Conservation (phyloP, 2,329 filamentous ascomycete genomes). For the Myriosclerotinia scirpicola region DNA sequence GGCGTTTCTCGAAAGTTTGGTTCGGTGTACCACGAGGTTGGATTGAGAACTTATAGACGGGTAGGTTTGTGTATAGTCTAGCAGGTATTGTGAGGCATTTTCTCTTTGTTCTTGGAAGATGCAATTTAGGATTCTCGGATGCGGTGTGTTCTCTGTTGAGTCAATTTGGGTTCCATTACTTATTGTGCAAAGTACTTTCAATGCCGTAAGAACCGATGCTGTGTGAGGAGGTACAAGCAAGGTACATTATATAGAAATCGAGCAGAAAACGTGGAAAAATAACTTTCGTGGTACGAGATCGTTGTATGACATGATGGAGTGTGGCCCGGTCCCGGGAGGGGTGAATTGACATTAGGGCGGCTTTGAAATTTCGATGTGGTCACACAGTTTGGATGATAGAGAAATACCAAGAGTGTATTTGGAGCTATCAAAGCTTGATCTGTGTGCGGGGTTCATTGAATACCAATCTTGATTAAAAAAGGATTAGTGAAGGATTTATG, state of each 20-base stretch:
- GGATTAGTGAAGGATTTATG: not conserved
- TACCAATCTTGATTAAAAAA: not conserved
- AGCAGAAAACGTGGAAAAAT: slow-evolving; percentile 21
- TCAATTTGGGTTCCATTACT: not conserved
- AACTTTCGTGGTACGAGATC: not conserved
- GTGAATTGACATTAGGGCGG: slow-evolving; percentile 1
- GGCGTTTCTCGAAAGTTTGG: slow-evolving; percentile 6
- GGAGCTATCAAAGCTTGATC: not conserved
- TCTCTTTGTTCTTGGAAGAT: not conserved
- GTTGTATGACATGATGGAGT: slow-evolving; percentile 17
- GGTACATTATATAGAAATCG: slow-evolving; percentile 8
- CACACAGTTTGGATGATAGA: not conserved
- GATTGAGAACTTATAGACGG: not conserved
- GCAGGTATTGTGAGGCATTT: slow-evolving; percentile 16
- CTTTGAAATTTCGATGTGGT: not conserved
- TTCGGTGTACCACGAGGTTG: slow-evolving; percentile 16
- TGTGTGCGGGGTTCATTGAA: not conserved
- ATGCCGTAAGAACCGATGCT: slow-evolving; percentile 4
- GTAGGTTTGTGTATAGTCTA: not conserved
- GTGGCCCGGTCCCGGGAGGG: not conserved
- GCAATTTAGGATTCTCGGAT: not conserved
- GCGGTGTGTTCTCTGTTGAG: not conserved
- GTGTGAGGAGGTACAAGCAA: not conserved
- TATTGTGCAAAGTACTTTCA: not conserved
- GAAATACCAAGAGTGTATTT: not conserved